Percentiles rank a stretch among this genome's conserved stretches.
These are phyloP conservation scores for Termitomyces sp. DNA, from an alignment of 768 basidiomycete genomes.

Conservation along the genomic window DNA sequence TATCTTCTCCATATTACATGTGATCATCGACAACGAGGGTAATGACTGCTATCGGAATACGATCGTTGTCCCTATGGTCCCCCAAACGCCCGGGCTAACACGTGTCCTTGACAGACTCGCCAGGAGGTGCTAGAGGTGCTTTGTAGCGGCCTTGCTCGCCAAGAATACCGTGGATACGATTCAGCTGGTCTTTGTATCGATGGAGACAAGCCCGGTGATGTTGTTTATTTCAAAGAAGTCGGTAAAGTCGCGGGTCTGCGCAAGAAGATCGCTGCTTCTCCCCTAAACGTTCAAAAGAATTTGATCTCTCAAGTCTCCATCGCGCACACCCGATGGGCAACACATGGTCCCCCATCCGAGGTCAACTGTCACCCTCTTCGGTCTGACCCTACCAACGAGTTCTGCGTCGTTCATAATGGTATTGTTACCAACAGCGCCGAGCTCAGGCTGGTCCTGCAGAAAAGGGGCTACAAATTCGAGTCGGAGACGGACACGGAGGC, in stretches of 20 bases:
- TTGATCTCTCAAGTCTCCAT: slow-evolving; percentile 90
- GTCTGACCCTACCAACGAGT: slow-evolving; percentile 77
- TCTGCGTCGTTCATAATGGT: slow-evolving; percentile 96
- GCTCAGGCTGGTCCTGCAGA: slow-evolving; percentile 88
- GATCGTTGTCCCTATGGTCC: background rate
- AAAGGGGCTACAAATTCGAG: slow-evolving; percentile 91
- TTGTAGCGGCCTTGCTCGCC: slow-evolving; percentile 84
- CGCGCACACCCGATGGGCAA: slow-evolving; percentile 99
- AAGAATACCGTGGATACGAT: slow-evolving; percentile 99
- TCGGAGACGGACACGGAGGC: slow-evolving; percentile 98
- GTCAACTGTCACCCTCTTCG: slow-evolving; percentile 95
- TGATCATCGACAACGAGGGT: background rate
- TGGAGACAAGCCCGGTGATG: slow-evolving; percentile 76
- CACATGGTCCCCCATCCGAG: slow-evolving; percentile 86
- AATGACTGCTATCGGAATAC: background rate
- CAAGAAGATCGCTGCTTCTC: slow-evolving; percentile 77
- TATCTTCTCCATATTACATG: slow-evolving; percentile 10
- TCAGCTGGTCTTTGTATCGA: slow-evolving; percentile 90
- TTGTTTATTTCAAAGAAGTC: slow-evolving; percentile 93
- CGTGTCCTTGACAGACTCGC: slow-evolving; percentile 56
- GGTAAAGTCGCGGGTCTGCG: slow-evolving; percentile 94
- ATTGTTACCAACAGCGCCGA: slow-evolving; percentile 95
- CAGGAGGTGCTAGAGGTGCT: slow-evolving; percentile 90
- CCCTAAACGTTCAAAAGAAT: slow-evolving; percentile 69
- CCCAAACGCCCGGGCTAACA: slow-evolving; percentile 1